Conservation (phyloP, 306 rosid genomes). For the Vachellia collinsii region DNA sequence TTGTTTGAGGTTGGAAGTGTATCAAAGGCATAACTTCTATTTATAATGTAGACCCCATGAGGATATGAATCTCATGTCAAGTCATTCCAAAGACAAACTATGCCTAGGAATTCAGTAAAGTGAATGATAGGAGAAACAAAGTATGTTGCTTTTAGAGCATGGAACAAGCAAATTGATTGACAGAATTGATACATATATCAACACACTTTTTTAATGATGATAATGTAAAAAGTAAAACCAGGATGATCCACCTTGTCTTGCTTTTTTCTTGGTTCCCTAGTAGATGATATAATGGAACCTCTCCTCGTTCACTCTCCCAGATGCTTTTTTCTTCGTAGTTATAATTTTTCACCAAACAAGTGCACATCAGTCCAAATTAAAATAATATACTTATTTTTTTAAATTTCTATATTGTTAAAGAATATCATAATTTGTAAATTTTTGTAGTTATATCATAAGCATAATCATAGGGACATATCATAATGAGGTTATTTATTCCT, state of each 20-base stretch:
- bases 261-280: neutral
- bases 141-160: neutral
- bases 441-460: too few species aligned
- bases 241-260: neutral
- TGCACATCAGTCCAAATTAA: neutral
- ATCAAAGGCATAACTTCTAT: conserved; percentile 7
- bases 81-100: conserved; percentile 14
- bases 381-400: neutral
- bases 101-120: neutral
- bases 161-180: neutral
- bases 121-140: neutral
- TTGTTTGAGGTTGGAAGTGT: conserved; percentile 32
- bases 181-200: neutral
- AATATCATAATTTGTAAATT: too few species aligned
- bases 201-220: neutral
- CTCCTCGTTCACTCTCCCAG: neutral
- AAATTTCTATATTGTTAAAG: neutral
- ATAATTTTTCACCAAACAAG: neutral
- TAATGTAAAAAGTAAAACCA: neutral
- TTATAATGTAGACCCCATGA: conserved; percentile 12
- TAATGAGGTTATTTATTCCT: too few species aligned
- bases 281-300: neutral
- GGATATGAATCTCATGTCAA: conserved; percentile 21
- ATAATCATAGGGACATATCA: too few species aligned
- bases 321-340: neutral